These are phyloP conservation scores for Paramecium bursaria DNA, from an alignment of 73 alveolate species.

Conservation along the genomic window DNA sequence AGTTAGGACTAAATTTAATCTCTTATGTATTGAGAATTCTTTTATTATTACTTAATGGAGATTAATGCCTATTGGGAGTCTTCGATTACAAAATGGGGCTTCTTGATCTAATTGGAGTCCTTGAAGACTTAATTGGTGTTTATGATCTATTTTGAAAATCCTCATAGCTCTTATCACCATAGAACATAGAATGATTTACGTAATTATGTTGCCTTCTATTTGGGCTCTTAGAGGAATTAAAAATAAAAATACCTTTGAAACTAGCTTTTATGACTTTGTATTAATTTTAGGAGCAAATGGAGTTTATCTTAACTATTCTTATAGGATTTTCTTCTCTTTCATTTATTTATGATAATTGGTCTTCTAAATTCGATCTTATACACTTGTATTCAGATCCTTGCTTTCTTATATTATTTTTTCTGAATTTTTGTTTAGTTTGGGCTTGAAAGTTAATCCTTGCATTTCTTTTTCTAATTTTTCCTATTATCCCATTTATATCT, in stretches of 20 bases:
- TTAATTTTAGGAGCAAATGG: not conserved
- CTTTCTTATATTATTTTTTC: not conserved
- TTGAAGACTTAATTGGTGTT: no score
- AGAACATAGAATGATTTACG: not conserved
- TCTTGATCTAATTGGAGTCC: not conserved
- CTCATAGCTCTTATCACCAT: not conserved
- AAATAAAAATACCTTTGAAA: no score
- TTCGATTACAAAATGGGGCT: not conserved
- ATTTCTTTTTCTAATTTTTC: not conserved
- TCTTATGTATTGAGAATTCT: not conserved
- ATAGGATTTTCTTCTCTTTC: not conserved
- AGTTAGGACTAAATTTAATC: not conserved
- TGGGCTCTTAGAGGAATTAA: not conserved
- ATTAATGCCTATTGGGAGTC: not conserved
- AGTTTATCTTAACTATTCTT: not conserved
- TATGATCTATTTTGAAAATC: not conserved
- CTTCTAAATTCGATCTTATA: not conserved
- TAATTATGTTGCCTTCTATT: not conserved
- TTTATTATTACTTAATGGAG: not conserved
- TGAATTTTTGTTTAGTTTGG: not conserved
- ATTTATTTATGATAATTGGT: not conserved
- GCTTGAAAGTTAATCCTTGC: not conserved
- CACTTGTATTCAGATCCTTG: not conserved
- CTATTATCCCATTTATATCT: no score
- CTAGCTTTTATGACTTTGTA: not conserved